Conservation (phyloP, 192 early-diverging fungal genomes). For the Coemansia sp. region DNA sequence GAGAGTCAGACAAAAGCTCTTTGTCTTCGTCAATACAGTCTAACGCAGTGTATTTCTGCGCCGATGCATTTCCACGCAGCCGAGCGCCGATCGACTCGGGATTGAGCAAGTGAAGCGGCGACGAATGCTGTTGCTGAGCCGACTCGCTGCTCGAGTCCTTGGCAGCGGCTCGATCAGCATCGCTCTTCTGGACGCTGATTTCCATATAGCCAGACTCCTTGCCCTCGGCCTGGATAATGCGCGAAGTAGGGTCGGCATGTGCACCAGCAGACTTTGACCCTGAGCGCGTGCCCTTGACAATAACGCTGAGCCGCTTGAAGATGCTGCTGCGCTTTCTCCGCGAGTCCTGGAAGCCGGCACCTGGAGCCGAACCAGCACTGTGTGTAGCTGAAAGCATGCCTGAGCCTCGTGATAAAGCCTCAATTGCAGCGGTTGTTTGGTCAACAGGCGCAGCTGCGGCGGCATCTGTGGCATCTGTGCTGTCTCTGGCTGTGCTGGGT, state of each 20-base stretch:
- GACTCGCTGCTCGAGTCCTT: background rate
- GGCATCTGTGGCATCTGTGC: background rate
- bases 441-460: conserved; percentile 22
- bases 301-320: conserved; percentile 46
- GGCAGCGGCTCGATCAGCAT: background rate
- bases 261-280: conserved; percentile 12
- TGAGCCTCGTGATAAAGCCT: conserved; percentile 32
- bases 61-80: conserved; percentile 3
- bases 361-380: background rate
- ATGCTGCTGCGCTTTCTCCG: conserved; percentile 40
- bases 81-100: conserved; percentile 12
- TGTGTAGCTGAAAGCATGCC: conserved; percentile 10
- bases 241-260: conserved; percentile 20
- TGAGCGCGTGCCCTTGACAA: conserved; percentile 40
- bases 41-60: conserved; percentile 15
- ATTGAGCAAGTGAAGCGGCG: background rate
- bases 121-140: conserved; percentile 1
- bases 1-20: conserved; percentile 7
- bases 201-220: conserved; percentile 45
- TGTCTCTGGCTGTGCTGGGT: background rate
- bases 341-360: conserved; percentile 11
- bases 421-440: conserved; percentile 51
- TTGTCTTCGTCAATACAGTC: conserved; percentile 33
- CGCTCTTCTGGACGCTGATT: conserved; percentile 27
- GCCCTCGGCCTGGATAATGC: conserved; percentile 39